These are phyloP conservation scores for Salicornia ramosissima DNA, from an alignment of 148 eudicot genomes.

Conservation along the genomic window DNA sequence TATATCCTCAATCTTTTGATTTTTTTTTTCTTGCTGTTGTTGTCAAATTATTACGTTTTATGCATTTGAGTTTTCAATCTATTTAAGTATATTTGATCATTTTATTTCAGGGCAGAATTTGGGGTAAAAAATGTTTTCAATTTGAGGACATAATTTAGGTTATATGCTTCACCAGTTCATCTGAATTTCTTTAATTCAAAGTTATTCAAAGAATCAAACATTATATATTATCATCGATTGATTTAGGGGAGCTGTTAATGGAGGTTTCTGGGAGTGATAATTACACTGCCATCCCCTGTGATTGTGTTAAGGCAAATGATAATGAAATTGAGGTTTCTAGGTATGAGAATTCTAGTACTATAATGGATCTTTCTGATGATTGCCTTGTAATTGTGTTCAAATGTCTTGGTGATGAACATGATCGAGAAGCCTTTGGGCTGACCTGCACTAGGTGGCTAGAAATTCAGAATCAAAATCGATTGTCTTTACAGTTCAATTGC, in stretches of 20 bases:
- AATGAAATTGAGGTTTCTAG: constrained; percentile 15
- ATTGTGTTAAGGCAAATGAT: neutral
- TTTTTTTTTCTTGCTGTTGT: neutral
- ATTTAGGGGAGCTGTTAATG: constrained; percentile 14
- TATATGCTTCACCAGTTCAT: neutral
- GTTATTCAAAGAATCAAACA: neutral
- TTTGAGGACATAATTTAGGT: neutral
- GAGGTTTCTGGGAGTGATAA: constrained; percentile 8
- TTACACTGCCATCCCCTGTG: constrained; percentile 41
- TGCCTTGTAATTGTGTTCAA: constrained; percentile 49
- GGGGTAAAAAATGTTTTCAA: neutral
- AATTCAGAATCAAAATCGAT: constrained; percentile 52
- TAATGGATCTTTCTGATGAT: constrained; percentile 62
- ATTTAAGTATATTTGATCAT: neutral
- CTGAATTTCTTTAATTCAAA: neutral
- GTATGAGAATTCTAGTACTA: constrained; percentile 24
- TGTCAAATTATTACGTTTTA: neutral
- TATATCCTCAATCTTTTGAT: neutral
- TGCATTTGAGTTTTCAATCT: neutral
- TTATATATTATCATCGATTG: constrained; percentile 1
- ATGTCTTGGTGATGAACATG: constrained; percentile 34
- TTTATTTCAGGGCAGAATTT: neutral
- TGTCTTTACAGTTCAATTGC: constrained; percentile 47
- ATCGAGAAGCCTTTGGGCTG: constrained; percentile 66
- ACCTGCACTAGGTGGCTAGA: constrained; percentile 62